Evolutionary conservation across 1,139 yeast genomes (phyloP).

Genomic region (Kurtzmaniella quercitrusa): DNA sequence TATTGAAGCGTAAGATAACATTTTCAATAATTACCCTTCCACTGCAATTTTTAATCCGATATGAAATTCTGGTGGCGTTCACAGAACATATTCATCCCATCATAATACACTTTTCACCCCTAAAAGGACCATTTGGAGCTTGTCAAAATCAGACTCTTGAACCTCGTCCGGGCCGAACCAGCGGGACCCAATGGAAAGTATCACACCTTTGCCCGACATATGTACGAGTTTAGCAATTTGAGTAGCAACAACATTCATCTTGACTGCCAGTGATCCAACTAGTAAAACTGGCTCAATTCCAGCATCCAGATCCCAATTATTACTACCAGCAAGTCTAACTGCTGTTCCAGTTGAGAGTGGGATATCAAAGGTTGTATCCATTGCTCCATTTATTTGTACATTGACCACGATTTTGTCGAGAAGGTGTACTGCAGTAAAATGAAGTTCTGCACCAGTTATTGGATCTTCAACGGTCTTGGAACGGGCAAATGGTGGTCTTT

Average conservation of each 20-base stretch:
- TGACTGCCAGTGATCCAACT: conserved; percentile 39
- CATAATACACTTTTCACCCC: conserved; percentile 24
- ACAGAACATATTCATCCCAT: too few species aligned
- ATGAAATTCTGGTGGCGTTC: too few species aligned
- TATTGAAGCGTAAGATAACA: too few species aligned
- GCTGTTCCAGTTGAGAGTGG: conserved; percentile 36
- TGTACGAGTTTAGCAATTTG: conserved; percentile 39
- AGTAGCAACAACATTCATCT: conserved; percentile 39
- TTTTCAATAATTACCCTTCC: too few species aligned
- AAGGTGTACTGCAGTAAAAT: conserved; percentile 35
- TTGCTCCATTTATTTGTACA: conserved; percentile 33
- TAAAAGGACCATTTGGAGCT: conserved; percentile 36
- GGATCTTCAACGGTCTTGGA: conserved; percentile 15
- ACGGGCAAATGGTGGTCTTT: conserved; percentile 20
- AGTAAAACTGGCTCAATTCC: conserved; percentile 39
- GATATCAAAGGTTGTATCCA: conserved; percentile 40
- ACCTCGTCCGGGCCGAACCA: conserved; percentile 43
- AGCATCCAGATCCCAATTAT: conserved; percentile 16
- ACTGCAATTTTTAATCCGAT: too few species aligned
- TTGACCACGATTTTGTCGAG: conserved; percentile 34
- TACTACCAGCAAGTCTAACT: conserved; percentile 10
- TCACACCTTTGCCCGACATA: conserved; percentile 23
- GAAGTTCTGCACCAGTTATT: conserved; percentile 18
- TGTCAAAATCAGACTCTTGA: conserved; percentile 34
- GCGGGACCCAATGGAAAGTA: conserved; percentile 36